Evolutionary conservation across 768 basidiomycete species (phyloP).

Genomic region (Suillus occidentalis): DNA sequence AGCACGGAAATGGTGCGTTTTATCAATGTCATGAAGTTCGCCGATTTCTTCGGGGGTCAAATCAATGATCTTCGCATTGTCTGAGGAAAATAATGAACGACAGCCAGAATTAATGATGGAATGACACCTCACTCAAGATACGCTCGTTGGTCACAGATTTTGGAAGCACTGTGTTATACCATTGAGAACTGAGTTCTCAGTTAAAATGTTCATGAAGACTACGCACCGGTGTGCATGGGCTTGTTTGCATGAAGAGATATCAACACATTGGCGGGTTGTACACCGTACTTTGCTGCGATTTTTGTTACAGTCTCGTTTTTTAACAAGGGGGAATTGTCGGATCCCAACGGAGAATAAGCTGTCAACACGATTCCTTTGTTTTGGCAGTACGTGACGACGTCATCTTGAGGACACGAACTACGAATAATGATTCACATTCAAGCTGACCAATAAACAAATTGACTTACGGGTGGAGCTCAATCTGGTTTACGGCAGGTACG

Average conservation of each 20-base stretch:
- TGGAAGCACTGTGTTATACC: constrained; percentile 51
- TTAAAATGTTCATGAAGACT: constrained; percentile 8
- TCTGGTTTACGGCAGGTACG: constrained; percentile 77
- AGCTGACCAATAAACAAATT: not conserved
- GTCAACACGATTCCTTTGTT: constrained; percentile 67
- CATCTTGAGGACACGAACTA: constrained; percentile 65
- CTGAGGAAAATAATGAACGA: constrained; percentile 28
- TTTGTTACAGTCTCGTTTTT: constrained; percentile 56
- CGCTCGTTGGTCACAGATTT: constrained; percentile 76
- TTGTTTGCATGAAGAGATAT: constrained; percentile 75
- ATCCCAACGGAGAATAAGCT: constrained; percentile 81
- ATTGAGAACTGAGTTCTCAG: constrained; percentile 6
- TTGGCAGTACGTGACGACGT: constrained; percentile 60
- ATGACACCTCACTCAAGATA: constrained; percentile 45
- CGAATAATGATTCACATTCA: constrained; percentile 11
- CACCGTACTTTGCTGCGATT: constrained; percentile 62
- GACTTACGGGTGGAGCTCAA: constrained; percentile 70
- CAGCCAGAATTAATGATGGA: not conserved
- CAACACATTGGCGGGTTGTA: constrained; percentile 63
- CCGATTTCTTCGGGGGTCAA: constrained; percentile 60
- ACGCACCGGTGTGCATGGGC: constrained; percentile 49
- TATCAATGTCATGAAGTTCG: constrained; percentile 58
- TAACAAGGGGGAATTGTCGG: constrained; percentile 66
- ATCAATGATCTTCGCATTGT: constrained; percentile 61
- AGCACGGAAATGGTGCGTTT: constrained; percentile 61